A percentile compares a stretch with the other conserved stretches of the same genome.
These are phyloP conservation scores for Ambrosia hybrid DNA, from an alignment of 140 eudicot species.

Conservation along the genomic window DNA sequence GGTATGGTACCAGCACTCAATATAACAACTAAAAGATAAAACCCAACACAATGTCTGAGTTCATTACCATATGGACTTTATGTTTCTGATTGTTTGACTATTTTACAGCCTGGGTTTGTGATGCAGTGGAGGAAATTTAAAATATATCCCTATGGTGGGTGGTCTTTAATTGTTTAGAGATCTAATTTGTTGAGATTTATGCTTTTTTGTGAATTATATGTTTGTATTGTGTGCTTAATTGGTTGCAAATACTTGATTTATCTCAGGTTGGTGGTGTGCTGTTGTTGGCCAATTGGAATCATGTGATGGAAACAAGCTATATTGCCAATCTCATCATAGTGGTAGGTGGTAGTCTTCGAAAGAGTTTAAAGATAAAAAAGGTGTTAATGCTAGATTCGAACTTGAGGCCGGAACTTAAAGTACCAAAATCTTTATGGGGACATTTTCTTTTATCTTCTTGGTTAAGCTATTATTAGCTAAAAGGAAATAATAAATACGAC, in stretches of 20 bases:
- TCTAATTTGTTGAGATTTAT: not conserved
- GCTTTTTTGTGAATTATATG: conserved; percentile 7
- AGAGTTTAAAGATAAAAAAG: too few species aligned
- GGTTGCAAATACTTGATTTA: conserved; percentile 19
- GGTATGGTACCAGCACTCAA: too few species aligned
- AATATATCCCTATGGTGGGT: conserved; percentile 74
- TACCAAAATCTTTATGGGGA: too few species aligned
- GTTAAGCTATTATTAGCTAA: too few species aligned
- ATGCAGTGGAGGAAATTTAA: conserved; percentile 21
- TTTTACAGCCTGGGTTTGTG: conserved; percentile 21
- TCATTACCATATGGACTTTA: conserved; percentile 60
- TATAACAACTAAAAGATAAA: too few species aligned
- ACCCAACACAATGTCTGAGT: too few species aligned
- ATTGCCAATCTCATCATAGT: conserved; percentile 72
- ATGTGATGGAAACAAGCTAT: conserved; percentile 57
- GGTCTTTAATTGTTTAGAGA: not conserved
- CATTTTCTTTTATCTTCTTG: too few species aligned
- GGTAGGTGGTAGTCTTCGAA: conserved; percentile 43
- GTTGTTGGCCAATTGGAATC: conserved; percentile 87
- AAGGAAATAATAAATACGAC: too few species aligned
- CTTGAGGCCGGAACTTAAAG: too few species aligned
- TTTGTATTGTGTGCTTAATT: conserved; percentile 22
- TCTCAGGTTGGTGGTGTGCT: conserved; percentile 97
- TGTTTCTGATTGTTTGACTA: conserved; percentile 57
- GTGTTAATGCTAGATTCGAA: too few species aligned